Base-by-base conservation (phyloP, 805 yeast species). In the Candida anglica region DNA sequence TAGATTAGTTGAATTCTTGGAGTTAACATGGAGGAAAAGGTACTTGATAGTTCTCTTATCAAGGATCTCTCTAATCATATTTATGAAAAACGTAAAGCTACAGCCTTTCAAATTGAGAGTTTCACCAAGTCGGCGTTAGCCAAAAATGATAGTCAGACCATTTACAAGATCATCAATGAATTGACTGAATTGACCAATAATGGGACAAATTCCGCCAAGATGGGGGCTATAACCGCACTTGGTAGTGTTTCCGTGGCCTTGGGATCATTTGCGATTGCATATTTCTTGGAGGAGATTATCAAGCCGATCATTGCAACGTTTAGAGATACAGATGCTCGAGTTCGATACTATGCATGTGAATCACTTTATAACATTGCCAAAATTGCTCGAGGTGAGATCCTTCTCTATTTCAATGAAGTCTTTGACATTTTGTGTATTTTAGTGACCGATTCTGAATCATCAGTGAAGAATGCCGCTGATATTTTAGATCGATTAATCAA, bases 281-380 rank as follows among this genome's bases (percentile, higher is more conserved):
- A 67, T 37, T 91, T 86, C 49, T 60, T 93, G 31, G 93, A 86
- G 39, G 85, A 79, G 34, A 88, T 93, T 37, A 77, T 93, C 42
- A 93, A 86, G 41, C 97, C 98, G 0, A 95, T 93, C 10, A 67
- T 93, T 47, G 91, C 96, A 0, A 91, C 97, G 39, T 93, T 93
- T 56, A 91, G 95, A 32, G 98, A 93, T 52, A 96, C 93, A 40
- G 96, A 93, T 56, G 91, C 96, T n/a, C 77, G 95, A 45, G 98
- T 93, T 6, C 71, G 98, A 35, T 93, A 93, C 51, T 93, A 88
- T 56, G 97, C 98, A 0, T 93, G 98, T 63, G 98, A 93, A 52
- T 83, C 95, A 30, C 69, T 93, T 40, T 93, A 93, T 60, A 93
- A 93, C 59, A 89, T 93, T 29, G 95, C 98, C 30, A 93, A 93